Conservation (phyloP, 768 basidiomycete genomes). For the Dendrothele bispora region DNA sequence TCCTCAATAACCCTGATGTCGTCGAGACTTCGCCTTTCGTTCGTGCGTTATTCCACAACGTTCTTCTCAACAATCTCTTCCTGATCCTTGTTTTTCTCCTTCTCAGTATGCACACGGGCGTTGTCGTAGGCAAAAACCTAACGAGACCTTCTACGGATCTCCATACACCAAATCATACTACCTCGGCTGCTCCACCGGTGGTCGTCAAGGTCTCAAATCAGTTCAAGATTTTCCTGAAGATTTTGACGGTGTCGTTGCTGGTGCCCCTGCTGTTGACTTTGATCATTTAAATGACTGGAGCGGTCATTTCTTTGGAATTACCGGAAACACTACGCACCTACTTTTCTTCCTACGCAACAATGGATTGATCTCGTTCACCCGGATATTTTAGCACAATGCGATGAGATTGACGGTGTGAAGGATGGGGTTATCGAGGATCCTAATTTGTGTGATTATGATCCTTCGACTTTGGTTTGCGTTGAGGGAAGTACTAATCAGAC, state of each 20-base stretch:
- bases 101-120: conserved; percentile 12
- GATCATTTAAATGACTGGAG: neutral
- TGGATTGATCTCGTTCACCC: conserved; percentile 15
- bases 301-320: neutral
- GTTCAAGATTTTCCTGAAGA: conserved; percentile 20
- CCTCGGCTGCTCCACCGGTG: conserved; percentile 21
- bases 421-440: conserved; percentile 22
- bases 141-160: conserved; percentile 15
- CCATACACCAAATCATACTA: conserved; percentile 17
- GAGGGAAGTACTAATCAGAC: neutral
- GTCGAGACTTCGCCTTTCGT: conserved; percentile 19
- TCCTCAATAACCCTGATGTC: conserved; percentile 18
- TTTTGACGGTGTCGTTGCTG: conserved; percentile 23
- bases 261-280: conserved; percentile 15
- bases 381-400: conserved; percentile 21
- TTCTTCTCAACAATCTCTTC: neutral
- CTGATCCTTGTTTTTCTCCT: neutral
- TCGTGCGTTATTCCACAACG: neutral
- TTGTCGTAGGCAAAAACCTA: conserved; percentile 17
- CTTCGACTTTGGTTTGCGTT: conserved; percentile 15
- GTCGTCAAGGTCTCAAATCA: conserved; percentile 20
- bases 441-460: conserved; percentile 16
- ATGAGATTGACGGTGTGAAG: conserved; percentile 18
- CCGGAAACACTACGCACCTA: conserved; percentile 4
- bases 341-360: conserved; percentile 12